Evolutionary conservation across 768 basidiomycete genomes (phyloP).

Genomic region (Mycena venus): DNA sequence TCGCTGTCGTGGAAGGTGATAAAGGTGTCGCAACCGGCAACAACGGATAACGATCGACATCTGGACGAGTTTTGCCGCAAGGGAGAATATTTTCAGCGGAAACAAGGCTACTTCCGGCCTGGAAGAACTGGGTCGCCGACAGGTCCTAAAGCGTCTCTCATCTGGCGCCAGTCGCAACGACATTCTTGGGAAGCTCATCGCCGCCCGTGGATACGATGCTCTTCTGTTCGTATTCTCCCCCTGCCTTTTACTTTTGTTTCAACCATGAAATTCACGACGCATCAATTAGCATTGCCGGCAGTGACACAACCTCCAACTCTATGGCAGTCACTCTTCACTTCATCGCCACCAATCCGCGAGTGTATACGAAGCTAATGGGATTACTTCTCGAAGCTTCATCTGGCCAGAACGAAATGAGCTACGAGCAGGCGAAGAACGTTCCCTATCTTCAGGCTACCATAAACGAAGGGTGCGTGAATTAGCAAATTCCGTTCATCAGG

Average conservation of each 20-base stretch:
- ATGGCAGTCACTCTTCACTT: slow-evolving; percentile 45
- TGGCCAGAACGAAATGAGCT: slow-evolving; percentile 25
- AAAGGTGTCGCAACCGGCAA: neutral
- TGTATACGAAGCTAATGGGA: slow-evolving; percentile 38
- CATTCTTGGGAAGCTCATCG: slow-evolving; percentile 43
- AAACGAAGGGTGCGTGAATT: slow-evolving; percentile 43
- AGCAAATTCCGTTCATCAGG: neutral
- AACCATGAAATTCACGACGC: neutral
- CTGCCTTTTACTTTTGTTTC: too few relatives aligned
- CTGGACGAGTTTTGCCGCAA: slow-evolving; percentile 37
- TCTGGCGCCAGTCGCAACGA: slow-evolving; percentile 39
- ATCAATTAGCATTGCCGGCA: slow-evolving; percentile 47
- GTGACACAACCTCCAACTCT: slow-evolving; percentile 50
- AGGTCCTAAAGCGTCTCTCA: slow-evolving; percentile 39
- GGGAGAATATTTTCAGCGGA: slow-evolving; percentile 36
- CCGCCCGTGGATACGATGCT: slow-evolving; percentile 33
- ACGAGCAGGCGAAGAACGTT: slow-evolving; percentile 42
- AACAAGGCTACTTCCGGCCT: slow-evolving; percentile 39
- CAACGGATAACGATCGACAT: too few relatives aligned
- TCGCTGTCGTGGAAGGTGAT: neutral
- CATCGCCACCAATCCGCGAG: slow-evolving; percentile 38
- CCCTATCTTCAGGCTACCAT: slow-evolving; percentile 45
- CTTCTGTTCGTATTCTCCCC: slow-evolving; percentile 38
- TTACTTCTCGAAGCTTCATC: slow-evolving; percentile 29
- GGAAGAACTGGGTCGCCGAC: slow-evolving; percentile 37